A percentile compares a stretch with the other conserved stretches of the same genome.
These are phyloP conservation scores for Sclerotinia borealis DNA, from an alignment of 2,329 filamentous ascomycete species.

Conservation along the genomic window DNA sequence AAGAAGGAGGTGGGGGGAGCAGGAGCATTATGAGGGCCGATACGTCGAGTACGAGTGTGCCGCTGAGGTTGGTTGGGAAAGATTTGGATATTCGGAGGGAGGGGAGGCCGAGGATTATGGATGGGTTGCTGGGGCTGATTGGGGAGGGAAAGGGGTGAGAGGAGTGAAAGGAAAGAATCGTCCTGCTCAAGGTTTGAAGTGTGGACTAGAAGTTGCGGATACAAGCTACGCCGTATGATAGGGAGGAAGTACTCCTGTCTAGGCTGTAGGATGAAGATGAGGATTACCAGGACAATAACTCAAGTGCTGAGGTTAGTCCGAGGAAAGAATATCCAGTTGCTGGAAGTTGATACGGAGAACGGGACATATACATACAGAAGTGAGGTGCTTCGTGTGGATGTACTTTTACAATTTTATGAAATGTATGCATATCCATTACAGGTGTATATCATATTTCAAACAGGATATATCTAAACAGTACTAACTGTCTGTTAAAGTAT, in stretches of 20 bases:
- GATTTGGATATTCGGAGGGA: neutral
- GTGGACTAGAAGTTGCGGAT: neutral
- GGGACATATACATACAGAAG: neutral
- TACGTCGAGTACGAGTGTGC: constrained; percentile 7
- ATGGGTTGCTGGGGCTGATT: neutral
- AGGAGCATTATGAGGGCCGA: neutral
- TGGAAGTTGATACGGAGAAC: neutral
- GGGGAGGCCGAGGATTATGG: neutral
- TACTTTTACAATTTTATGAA: neutral
- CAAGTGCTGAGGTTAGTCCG: constrained; percentile 6
- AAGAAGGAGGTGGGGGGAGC: neutral
- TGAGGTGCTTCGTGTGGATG: neutral
- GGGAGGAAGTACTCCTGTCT: neutral
- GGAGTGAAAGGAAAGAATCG: neutral
- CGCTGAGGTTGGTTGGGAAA: constrained; percentile 14
- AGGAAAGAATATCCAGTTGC: neutral
- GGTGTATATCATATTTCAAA: neutral
- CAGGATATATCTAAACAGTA: too few species aligned
- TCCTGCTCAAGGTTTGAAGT: neutral
- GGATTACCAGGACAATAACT: neutral
- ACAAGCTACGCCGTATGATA: neutral
- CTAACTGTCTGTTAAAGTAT: neutral
- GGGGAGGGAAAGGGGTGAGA: neutral
- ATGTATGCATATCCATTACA: too few species aligned
- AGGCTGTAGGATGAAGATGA: neutral